Evolutionary conservation across 495 filamentous ascomycete genomes (phyloP).

Genomic region (Penicillium steckii): DNA sequence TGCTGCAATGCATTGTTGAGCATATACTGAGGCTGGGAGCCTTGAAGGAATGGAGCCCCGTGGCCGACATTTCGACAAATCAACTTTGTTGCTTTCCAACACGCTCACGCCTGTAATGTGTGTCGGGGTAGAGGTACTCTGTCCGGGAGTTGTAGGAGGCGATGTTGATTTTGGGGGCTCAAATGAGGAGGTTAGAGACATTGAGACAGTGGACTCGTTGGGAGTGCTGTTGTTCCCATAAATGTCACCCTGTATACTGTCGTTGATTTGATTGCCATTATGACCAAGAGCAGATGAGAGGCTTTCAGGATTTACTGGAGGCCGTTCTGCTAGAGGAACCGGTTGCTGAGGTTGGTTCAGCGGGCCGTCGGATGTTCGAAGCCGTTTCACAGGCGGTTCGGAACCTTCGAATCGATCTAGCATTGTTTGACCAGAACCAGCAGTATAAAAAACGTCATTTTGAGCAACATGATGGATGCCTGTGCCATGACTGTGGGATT

Average conservation of each 20-base stretch:
- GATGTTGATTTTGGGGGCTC: constrained; percentile 31
- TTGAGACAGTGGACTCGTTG: constrained; percentile 29
- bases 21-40: constrained; percentile 70
- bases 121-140: constrained; percentile 15
- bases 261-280: background rate
- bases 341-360: constrained; percentile 5
- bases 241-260: constrained; percentile 8
- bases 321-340: background rate
- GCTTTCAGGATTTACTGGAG: background rate
- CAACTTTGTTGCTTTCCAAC: constrained; percentile 19
- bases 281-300: background rate
- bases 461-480: constrained; percentile 11
- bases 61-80: constrained; percentile 47
- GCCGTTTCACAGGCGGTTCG: constrained; percentile 20
- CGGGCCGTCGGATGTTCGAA: constrained; percentile 12
- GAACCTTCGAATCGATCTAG: constrained; percentile 1
- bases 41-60: constrained; percentile 80
- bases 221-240: constrained; percentile 26
- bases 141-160: constrained; percentile 24
- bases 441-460: constrained; percentile 6
- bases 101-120: constrained; percentile 10
- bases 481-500: constrained; percentile 10
- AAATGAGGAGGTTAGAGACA: constrained; percentile 25
- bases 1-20: constrained; percentile 81
- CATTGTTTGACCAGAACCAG: background rate